Base-by-base conservation (phyloP, 805 yeast genomes). In the Saccharomycopsis schoenii region DNA sequence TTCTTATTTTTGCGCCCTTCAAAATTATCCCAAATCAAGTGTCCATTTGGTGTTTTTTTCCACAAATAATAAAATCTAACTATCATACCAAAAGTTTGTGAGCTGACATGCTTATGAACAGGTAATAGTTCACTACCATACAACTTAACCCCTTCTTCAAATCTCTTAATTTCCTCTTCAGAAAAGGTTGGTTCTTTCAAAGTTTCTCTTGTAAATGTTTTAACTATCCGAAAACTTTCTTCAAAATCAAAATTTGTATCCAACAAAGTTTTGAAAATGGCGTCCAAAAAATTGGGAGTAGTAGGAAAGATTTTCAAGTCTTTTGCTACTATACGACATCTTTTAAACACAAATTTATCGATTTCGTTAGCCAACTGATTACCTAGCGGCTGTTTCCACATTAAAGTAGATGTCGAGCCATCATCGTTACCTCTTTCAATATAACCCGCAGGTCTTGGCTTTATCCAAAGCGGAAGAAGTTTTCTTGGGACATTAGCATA, bases 51-150 rank as follows among this genome's bases (percentile, higher is more conserved):
- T 0, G 96, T 86, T 70, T 92, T 92, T 72, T 92, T 92, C 98
- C 98, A 93, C 59, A 89, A 74, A 68, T 93, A 93, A 68, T 90
- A 93, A 70, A 79, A 91, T 61, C 97, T 74, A 1, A 93, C 98
- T 64, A 91, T 77, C 85, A 86, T 88, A 0, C 92, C 81, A 60
- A 83, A 75, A 0, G 90, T 76, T 67, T 88, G 96, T 0, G 91
- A 80, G 37, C 80, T 80, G n/a, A 93, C 94, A 61, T 80, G 82
- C 68, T 84, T 81, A 65, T 69, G 82, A 0, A 89, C 92, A 0
- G 86, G 89, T 69, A 83, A 84, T 36, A 94, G 73, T 67, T 92
- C 96, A 68, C 88, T 84, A 4, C 97, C 97, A 68, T 80, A 80
- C 60, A 81, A 78, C 40, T 76, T 76, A 11, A 93, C 88, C 1